A percentile compares a stretch with the other conserved stretches of the same genome.
Conservation (phyloP, 345 rosid species). For the Lepidium didymum region DNA sequence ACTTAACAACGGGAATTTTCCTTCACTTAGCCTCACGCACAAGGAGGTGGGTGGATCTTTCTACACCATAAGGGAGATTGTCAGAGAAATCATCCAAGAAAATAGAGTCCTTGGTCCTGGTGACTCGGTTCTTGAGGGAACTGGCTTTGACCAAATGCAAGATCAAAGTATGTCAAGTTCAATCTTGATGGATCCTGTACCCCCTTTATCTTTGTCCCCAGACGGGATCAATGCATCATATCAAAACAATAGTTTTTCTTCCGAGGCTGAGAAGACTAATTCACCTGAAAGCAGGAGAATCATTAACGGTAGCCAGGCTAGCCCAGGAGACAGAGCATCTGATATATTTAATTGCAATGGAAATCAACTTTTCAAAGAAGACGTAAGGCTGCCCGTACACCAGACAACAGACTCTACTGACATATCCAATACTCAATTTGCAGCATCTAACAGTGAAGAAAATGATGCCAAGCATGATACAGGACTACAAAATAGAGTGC, state of each 20-base stretch:
- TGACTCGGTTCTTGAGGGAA: constrained; percentile 36
- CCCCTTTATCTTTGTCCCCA: constrained; percentile 27
- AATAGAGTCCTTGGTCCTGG: constrained; percentile 91
- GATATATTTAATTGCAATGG: constrained; percentile 12
- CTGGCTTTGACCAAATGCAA: constrained; percentile 30
- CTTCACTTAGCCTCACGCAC: constrained; percentile 79
- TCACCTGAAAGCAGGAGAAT: constrained; percentile 21
- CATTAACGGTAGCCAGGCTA: constrained; percentile 30
- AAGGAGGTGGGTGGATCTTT: constrained; percentile 96
- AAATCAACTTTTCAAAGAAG: constrained; percentile 10
- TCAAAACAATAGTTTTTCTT: constrained; percentile 22
- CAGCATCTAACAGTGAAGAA: constrained; percentile 4
- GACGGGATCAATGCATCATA: constrained; percentile 30
- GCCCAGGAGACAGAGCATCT: constrained; percentile 18
- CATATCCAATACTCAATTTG: constrained; percentile 1
- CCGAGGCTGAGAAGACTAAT: constrained; percentile 19
- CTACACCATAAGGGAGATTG: constrained; percentile 88
- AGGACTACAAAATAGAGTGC: background rate
- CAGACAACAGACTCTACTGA: background rate
- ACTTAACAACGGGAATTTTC: constrained; percentile 64
- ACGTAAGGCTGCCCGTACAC: background rate
- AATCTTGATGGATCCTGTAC: constrained; percentile 44
- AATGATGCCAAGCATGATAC: background rate
- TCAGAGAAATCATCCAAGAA: constrained; percentile 94
- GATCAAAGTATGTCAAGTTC: constrained; percentile 53